Base-by-base conservation (phyloP, 2,329 filamentous ascomycete genomes). In the Teratosphaeriaceae sp. region DNA sequence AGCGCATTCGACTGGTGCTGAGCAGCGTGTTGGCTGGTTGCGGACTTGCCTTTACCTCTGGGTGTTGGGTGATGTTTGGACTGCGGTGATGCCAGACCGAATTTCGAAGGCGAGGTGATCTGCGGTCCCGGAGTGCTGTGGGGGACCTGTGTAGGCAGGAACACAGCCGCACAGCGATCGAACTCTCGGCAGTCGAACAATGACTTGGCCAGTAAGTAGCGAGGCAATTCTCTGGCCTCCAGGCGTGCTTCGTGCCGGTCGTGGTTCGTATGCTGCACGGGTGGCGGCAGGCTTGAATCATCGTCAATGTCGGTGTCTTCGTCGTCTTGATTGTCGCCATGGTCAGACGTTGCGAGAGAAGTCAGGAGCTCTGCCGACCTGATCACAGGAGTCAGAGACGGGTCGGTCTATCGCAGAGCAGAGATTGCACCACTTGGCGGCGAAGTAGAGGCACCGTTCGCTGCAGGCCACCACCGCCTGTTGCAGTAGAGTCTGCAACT, bases 391-490 rank as follows among this genome's bases (percentile, higher is more conserved):
- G 27, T 41, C 38, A 52, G 27, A 57, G 49, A 24, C 8, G 20
- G 16, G 11, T 13, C 29, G 22, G 7, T n/a, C n/a, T n/a, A n/a
- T n/a, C n/a, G n/a, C n/a, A n/a, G n/a, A n/a, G n/a, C n/a, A n/a
- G n/a, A n/a, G n/a, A n/a, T n/a, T n/a, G n/a, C n/a, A 95, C 92
- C 92, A 98, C 80, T 97, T 97, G 21, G 92, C 84, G 5, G 90
- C 92, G 58, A 96, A 89, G 60, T 96, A 97, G 12, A 98, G 76
- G 64, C 92, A 95, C 63, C 92, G 76, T 63, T 98, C 92, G 1
- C 88, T 94, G 69, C 89, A 97, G 61, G 88, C 88, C 19, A 92
- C 75, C 2, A 92, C 83, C 21, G 90, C 88, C 58, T 88, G 84
- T 63, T 94, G 87, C 33, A 96, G 74, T 24, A 86, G 79, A 27